Evolutionary conservation across 805 yeast genomes (phyloP).

Genomic region (Myxozyma vanderwaltii): DNA sequence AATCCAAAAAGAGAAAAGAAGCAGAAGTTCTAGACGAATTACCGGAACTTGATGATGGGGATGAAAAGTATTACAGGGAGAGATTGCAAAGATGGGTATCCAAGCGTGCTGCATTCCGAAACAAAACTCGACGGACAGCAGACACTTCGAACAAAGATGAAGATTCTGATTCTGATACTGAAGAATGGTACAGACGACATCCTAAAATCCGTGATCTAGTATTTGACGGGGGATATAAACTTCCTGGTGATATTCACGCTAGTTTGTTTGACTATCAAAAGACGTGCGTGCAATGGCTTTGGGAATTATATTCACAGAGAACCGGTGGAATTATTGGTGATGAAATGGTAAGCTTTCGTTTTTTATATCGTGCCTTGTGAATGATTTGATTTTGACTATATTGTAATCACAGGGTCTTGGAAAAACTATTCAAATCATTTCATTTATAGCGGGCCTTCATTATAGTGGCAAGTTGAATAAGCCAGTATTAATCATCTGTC

Average conservation of each 20-base stretch:
- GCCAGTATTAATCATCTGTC: conserved; percentile 88
- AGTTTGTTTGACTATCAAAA: conserved; percentile 89
- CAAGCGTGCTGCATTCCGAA: conserved; percentile 53
- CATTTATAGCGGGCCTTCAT: conserved; percentile 88
- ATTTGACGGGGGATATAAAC: conserved; percentile 64
- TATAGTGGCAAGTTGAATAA: conserved; percentile 72
- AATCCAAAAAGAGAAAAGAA: conserved; percentile 21
- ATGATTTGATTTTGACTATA: too few relatives aligned
- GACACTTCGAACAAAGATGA: background rate
- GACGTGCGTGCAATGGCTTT: conserved; percentile 96
- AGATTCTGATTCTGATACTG: conserved; percentile 26
- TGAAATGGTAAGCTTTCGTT: conserved; percentile 61
- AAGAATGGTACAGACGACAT: conserved; percentile 75
- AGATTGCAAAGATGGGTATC: conserved; percentile 64
- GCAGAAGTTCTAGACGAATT: conserved; percentile 40
- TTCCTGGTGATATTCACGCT: conserved; percentile 91
- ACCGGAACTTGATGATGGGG: conserved; percentile 75
- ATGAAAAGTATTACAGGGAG: conserved; percentile 61
- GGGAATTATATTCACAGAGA: conserved; percentile 85
- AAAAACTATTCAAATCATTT: conserved; percentile 88
- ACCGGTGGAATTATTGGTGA: conserved; percentile 97
- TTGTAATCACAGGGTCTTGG: conserved; percentile 63
- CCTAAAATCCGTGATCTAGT: conserved; percentile 76
- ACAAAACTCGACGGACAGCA: conserved; percentile 32
- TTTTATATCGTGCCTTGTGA: too few relatives aligned